Evolutionary conservation across 2,329 filamentous ascomycete species (phyloP).

Genomic region (Berkeleyomyces rouxiae): DNA sequence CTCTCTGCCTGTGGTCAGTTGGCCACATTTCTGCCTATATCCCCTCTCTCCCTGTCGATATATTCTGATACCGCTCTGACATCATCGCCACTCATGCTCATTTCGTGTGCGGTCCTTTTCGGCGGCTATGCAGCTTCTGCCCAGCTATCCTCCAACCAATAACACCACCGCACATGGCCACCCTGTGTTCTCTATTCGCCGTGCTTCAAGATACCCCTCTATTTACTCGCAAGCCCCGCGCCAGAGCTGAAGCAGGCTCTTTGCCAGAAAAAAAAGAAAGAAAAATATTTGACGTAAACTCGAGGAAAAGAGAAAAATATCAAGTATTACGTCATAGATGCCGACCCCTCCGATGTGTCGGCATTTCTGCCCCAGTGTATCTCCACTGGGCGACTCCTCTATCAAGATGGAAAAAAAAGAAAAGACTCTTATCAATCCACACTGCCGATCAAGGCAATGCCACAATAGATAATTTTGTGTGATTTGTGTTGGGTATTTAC

Average conservation of each 20-base stretch:
- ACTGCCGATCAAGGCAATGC: too few relatives aligned
- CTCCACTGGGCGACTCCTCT: neutral
- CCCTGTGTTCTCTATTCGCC: neutral
- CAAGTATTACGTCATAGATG: neutral
- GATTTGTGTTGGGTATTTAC: too few relatives aligned
- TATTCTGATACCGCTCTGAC: neutral
- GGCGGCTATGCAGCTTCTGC: neutral
- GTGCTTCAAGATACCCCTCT: neutral
- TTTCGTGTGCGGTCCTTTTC: neutral
- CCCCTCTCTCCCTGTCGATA: neutral
- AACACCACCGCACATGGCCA: neutral
- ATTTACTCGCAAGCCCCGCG: neutral
- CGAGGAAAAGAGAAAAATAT: neutral
- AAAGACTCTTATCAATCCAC: too few relatives aligned
- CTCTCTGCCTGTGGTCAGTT: too few relatives aligned
- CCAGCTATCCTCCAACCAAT: neutral
- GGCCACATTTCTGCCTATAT: too few relatives aligned
- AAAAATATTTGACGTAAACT: neutral
- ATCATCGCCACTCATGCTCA: too few relatives aligned
- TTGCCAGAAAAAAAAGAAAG: neutral
- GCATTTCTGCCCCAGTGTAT: neutral
- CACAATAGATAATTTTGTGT: too few relatives aligned
- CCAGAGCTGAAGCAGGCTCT: neutral
- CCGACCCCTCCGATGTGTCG: neutral
- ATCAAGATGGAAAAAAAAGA: neutral